phyloP scores from a whole-genome alignment of 2,329 filamentous ascomycete genomes.

The Verticillium albo-atrum region DNA sequence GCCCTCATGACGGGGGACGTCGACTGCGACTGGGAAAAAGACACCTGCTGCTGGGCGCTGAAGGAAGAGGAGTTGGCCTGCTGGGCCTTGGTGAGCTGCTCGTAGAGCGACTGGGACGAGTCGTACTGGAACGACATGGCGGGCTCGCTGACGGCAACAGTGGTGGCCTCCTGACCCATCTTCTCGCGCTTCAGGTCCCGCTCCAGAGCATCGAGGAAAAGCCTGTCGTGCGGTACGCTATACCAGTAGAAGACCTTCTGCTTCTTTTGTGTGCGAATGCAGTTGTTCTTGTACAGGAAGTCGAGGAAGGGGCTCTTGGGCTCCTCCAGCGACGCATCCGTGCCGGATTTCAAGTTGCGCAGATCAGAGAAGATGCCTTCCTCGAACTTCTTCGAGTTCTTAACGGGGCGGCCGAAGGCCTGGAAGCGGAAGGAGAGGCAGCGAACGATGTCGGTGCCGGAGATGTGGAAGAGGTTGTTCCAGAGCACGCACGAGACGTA shows the following conservation, averaged over 20 bases:
- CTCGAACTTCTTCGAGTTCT: conserved; percentile 99
- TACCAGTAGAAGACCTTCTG: conserved; percentile 99
- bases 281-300: conserved; percentile 99
- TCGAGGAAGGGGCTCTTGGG: conserved; percentile 98
- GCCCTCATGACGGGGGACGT: conserved; percentile 86
- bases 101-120: conserved; percentile 96
- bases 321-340: conserved; percentile 96
- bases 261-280: conserved; percentile 99
- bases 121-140: conserved; percentile 98
- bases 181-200: conserved; percentile 98
- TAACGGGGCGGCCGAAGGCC: conserved; percentile 95
- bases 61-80: conserved; percentile 98
- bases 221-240: conserved; percentile 93
- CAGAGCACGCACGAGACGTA: conserved; percentile 98
- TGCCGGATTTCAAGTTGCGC: conserved; percentile 96
- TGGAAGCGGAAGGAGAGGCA: conserved; percentile 98
- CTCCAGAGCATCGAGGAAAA: conserved; percentile 96
- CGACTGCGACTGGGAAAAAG: conserved; percentile 71
- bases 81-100: conserved; percentile 98
- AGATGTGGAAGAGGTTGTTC: conserved; percentile 99
- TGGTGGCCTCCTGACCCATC: conserved; percentile 98
- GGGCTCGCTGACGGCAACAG: conserved; percentile 92
- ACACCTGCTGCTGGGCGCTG: conserved; percentile 67
- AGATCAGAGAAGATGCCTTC: conserved; percentile 99
- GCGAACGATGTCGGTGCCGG: conserved; percentile 96